These are phyloP conservation scores for Alternaria metachromatica DNA, from an alignment of 2,329 filamentous ascomycete species.

Conservation along the genomic window DNA sequence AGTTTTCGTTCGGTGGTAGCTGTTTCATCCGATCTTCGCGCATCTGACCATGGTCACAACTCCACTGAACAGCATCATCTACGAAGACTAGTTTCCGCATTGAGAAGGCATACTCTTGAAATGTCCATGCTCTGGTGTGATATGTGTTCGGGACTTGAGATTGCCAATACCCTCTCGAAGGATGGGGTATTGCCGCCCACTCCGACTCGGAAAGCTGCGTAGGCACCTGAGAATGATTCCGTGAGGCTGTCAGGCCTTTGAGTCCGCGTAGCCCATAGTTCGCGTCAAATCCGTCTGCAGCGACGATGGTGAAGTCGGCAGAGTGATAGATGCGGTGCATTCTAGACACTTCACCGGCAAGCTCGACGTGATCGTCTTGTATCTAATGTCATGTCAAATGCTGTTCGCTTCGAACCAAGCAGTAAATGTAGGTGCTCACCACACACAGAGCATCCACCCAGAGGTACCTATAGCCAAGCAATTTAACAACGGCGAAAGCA, in stretches of 20 bases:
- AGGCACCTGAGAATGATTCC: background rate
- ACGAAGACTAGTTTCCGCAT: background rate
- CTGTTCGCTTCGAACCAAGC: background rate
- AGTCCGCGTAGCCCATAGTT: background rate
- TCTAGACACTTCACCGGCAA: background rate
- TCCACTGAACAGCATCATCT: background rate
- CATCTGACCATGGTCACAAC: background rate
- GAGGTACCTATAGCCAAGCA: background rate
- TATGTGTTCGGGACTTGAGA: background rate
- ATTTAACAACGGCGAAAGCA: background rate
- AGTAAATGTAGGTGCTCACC: background rate
- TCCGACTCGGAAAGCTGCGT: background rate
- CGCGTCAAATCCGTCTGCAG: background rate
- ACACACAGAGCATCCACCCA: background rate
- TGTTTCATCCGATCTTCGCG: background rate
- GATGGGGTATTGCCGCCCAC: fast-evolving
- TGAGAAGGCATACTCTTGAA: background rate
- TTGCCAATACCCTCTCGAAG: background rate
- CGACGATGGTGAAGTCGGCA: background rate
- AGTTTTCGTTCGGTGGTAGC: too few relatives aligned
- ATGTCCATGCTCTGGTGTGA: background rate
- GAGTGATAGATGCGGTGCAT: background rate
- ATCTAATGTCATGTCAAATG: background rate
- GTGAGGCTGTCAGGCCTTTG: background rate
- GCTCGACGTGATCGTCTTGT: background rate